These are phyloP conservation scores for Escallonia herrerae DNA, from an alignment of 129 eudicot genomes.

Conservation along the genomic window DNA sequence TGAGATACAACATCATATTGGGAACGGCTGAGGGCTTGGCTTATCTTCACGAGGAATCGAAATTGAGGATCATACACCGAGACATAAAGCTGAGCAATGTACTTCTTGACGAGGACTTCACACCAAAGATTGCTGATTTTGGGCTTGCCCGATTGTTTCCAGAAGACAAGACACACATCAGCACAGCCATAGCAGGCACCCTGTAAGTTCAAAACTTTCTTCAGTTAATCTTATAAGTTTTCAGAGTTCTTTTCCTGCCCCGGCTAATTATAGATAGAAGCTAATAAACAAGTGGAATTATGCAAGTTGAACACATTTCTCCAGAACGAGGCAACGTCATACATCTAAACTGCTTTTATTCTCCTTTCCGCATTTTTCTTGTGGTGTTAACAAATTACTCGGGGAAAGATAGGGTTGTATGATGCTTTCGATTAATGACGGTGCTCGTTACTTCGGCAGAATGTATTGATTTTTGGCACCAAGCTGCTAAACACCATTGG, in stretches of 20 bases:
- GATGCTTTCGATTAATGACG: too few species aligned
- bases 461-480: too few species aligned
- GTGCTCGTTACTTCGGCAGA: too few species aligned
- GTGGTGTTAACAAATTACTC: too few species aligned
- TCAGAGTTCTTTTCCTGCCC: background rate
- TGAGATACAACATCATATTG: conserved; percentile 21
- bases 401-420: too few species aligned
- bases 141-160: conserved; percentile 39
- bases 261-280: background rate
- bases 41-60: conserved; percentile 37
- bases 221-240: background rate
- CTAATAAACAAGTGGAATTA: too few species aligned
- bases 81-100: conserved; percentile 46
- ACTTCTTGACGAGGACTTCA: conserved; percentile 29
- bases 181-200: conserved; percentile 48
- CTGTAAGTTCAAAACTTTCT: conserved; percentile 28
- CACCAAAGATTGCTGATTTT: conserved; percentile 45
- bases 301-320: too few species aligned
- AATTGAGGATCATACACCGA: conserved; percentile 35
- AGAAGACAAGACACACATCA: conserved; percentile 39
- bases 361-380: too few species aligned
- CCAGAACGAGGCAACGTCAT: too few species aligned
- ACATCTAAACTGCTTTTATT: too few species aligned
- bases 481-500: too few species aligned
- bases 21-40: conserved; percentile 48